phyloP scores from a whole-genome alignment of 176 grass and related monocot genomes.

The Puya raimondii region DNA sequence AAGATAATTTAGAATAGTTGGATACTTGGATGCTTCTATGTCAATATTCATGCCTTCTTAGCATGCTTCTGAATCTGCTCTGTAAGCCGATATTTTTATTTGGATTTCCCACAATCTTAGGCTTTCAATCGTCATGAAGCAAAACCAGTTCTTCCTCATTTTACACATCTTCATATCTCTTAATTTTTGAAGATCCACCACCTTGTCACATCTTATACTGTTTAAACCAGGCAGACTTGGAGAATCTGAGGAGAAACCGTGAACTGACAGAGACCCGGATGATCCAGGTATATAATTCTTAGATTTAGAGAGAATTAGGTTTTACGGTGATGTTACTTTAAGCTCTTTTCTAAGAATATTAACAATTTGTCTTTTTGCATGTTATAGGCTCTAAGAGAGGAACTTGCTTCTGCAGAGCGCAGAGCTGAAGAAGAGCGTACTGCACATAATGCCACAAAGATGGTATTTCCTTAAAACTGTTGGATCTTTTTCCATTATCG shows the following conservation, averaged over 20 bases:
- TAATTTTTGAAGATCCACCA: neutral
- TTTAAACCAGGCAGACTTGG: conserved; percentile 90
- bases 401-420: conserved; percentile 70
- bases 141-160: too few species aligned
- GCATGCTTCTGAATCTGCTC: too few species aligned
- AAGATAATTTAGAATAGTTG: too few species aligned
- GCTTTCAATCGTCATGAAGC: too few species aligned
- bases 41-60: too few species aligned
- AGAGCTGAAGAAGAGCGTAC: conserved; percentile 95
- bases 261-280: conserved; percentile 97
- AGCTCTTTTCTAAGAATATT: neutral
- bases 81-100: too few species aligned
- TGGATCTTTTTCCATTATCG: conserved; percentile 11
- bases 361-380: neutral
- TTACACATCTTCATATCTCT: too few species aligned
- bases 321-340: neutral
- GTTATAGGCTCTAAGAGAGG: conserved; percentile 80
- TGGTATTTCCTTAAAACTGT: conserved; percentile 36
- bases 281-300: conserved; percentile 63
- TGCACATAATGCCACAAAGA: conserved; percentile 96
- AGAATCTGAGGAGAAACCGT: conserved; percentile 58
- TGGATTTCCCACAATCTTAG: too few species aligned
- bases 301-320: conserved; percentile 7
- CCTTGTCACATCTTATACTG: conserved; percentile 3
- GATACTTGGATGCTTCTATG: too few species aligned